These are phyloP conservation scores for Rhynchospora breviuscula DNA, from an alignment of 176 grass and related monocot genomes.

Conservation along the genomic window DNA sequence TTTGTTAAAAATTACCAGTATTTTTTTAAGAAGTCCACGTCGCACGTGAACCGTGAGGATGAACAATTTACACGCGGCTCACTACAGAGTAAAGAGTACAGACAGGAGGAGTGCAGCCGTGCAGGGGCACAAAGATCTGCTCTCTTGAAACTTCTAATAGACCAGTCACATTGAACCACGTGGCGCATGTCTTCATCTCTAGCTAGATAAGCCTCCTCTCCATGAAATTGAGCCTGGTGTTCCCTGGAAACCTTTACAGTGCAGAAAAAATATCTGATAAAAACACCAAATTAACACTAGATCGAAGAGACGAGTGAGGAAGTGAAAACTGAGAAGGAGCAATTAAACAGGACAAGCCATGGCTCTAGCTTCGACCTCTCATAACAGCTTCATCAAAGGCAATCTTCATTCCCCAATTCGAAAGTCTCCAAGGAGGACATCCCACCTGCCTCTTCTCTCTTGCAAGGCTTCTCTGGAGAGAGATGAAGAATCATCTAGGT, in stretches of 20 bases:
- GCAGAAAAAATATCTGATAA: background rate
- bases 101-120: background rate
- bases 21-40: no score
- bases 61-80: background rate
- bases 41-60: no score
- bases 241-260: background rate
- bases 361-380: constrained; percentile 42
- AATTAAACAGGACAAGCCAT: constrained; percentile 24
- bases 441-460: constrained; percentile 17
- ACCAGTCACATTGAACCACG: constrained; percentile 46
- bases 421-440: constrained; percentile 22
- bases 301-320: background rate
- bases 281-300: background rate
- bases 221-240: background rate
- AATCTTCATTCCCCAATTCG: constrained; percentile 27
- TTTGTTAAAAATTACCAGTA: no score
- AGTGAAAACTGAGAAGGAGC: background rate
- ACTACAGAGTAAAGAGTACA: no score
- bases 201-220: constrained; percentile 29
- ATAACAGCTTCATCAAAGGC: constrained; percentile 39
- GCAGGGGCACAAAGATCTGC: constrained; percentile 29
- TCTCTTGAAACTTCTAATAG: constrained; percentile 39
- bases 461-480: constrained; percentile 47
- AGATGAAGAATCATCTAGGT: constrained; percentile 26
- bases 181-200: constrained; percentile 45